These are phyloP conservation scores for Nakaseomyces bracarensis DNA, from an alignment of 1,139 yeast genomes.

Conservation along the genomic window DNA sequence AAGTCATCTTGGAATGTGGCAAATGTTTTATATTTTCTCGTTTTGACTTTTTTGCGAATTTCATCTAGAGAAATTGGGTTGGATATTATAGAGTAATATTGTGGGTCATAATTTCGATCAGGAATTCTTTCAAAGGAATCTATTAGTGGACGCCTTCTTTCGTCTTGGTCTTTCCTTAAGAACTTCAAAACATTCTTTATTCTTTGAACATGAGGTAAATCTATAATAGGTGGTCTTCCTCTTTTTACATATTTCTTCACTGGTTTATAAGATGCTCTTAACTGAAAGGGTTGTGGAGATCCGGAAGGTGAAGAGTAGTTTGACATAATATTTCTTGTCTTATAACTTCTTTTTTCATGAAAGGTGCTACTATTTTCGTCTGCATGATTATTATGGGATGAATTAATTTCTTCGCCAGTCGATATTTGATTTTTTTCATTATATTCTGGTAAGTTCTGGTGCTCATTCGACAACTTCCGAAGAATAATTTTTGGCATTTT, in stretches of 20 bases:
- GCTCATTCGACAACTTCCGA: background rate
- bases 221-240: conserved; percentile 94
- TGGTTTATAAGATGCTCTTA: conserved; percentile 13
- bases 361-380: conserved; percentile 16
- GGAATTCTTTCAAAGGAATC: conserved; percentile 75
- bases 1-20: conserved; percentile 73
- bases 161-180: conserved; percentile 62
- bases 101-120: conserved; percentile 55
- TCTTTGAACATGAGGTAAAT: conserved; percentile 86
- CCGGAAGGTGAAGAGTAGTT: conserved; percentile 16
- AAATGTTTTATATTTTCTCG: conserved; percentile 70
- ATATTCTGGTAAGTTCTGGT: background rate
- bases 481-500: conserved; percentile 1
- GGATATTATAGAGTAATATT: conserved; percentile 54
- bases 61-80: conserved; percentile 78
- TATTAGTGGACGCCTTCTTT: conserved; percentile 45
- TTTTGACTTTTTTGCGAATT: conserved; percentile 75
- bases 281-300: conserved; percentile 22
- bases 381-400: background rate
- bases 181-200: conserved; percentile 79
- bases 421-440: conserved; percentile 2
- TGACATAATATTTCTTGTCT: conserved; percentile 8
- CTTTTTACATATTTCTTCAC: conserved; percentile 40
- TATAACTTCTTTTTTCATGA: background rate
- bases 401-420: conserved; percentile 21